Evolutionary conservation across 257 asterid species (phyloP).

Genomic region (Solanum chmielewskii): DNA sequence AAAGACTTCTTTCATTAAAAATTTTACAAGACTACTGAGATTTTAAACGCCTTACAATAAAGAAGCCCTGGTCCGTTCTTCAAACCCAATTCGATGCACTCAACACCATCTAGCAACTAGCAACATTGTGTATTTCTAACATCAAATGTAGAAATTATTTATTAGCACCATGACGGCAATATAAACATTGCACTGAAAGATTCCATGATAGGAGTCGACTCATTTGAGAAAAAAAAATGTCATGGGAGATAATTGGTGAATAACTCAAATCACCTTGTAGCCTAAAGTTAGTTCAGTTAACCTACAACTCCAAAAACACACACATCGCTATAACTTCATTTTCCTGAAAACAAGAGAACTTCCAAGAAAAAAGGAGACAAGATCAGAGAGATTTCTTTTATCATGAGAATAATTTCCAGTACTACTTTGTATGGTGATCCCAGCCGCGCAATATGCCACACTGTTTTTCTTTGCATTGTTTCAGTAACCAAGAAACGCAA

Average conservation of each 20-base stretch:
- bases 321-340: neutral
- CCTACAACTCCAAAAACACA: neutral
- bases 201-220: neutral
- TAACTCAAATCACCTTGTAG: neutral
- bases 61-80: neutral
- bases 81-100: neutral
- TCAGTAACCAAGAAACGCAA: neutral
- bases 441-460: neutral
- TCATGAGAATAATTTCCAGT: neutral
- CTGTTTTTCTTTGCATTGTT: neutral
- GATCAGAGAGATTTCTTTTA: neutral
- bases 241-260: neutral
- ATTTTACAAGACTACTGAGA: neutral
- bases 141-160: neutral
- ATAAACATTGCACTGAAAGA: neutral
- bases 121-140: neutral
- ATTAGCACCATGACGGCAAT: neutral
- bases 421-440: neutral
- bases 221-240: neutral
- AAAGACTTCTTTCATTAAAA: neutral
- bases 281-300: neutral
- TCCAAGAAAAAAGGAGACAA: neutral
- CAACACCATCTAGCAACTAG: neutral
- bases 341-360: neutral
- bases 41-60: neutral